Evolutionary conservation across 768 basidiomycete genomes (phyloP), one percentile per base, ranked within the genome.

Genomic region (Leccinum ochraceum): DNA sequence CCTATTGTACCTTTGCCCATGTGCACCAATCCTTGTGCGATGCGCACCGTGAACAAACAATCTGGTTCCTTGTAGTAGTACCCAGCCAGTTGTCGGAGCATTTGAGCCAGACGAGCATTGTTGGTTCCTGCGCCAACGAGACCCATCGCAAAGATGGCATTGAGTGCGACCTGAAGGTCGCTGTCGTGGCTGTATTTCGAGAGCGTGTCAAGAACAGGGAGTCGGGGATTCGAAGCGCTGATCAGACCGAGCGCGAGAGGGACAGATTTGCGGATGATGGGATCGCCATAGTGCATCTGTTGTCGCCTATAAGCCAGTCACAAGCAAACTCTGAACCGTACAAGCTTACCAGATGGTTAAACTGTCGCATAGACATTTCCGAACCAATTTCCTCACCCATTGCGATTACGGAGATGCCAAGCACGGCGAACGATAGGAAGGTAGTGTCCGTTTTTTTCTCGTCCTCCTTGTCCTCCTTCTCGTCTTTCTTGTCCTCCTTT

Each of bases 1-100:
- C 92, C 92, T 71, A 99, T 92, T 14, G 95, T 98, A 37, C 97
- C 97, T 77, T 99, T 99, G 74, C 97, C 97, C 95, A 98, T 95
- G 74, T 98, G 94, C n/a, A 98, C 90, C 67, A 98, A 77, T 20
- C 97, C 97, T 76, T 98, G 91, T 3, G 96, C 93, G 60, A 99
- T 86, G 57, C 97, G 88, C 20, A 98, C 95, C 82, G 93, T 91
- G 75, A 99, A 98, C 67, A 98, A 75, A 71, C 94, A 96, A 70
- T 99, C 95, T 1, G 95, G 87, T 75, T 99, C 97, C 74, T 98
- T 98, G 77, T 91, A 84, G 76, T 99, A 99, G 79, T 98, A 99
- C n/a, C 92, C 92, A 11, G 96, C 95, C 4, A 99, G 83, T 71
- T 95, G 94, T 46, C 97, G 83, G 34, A 99, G 84, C 96, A 99